A percentile compares a stretch with the other conserved stretches of the same genome.
phyloP scores from a whole-genome alignment of 371 early-diverging fungal species.

The Saksenaea vasiformis region DNA sequence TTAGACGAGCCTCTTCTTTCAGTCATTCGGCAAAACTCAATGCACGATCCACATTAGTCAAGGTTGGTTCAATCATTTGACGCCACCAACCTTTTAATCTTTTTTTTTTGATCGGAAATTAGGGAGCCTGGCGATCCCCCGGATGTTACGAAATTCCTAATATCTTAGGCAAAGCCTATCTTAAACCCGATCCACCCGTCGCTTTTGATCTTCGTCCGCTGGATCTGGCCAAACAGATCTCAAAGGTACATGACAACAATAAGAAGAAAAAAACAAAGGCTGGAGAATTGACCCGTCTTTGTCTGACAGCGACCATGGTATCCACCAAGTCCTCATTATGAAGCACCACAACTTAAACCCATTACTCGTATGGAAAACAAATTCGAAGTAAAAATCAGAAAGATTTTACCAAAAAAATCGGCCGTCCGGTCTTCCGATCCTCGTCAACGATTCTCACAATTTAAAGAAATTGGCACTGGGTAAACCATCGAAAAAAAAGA shows the following conservation, averaged over 20 bases:
- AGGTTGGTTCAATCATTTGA: constrained; percentile 8
- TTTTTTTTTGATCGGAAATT: constrained; percentile 4
- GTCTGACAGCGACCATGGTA: constrained; percentile 51
- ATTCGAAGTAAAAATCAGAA: constrained; percentile 41
- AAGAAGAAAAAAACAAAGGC: neutral
- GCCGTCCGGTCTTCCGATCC: constrained; percentile 36
- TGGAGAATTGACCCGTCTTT: neutral
- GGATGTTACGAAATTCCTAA: constrained; percentile 35
- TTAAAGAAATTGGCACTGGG: constrained; percentile 57
- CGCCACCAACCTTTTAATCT: constrained; percentile 7
- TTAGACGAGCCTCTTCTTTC: constrained; percentile 21
- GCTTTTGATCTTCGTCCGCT: constrained; percentile 35
- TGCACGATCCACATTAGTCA: constrained; percentile 12
- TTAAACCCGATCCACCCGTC: constrained; percentile 43
- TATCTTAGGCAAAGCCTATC: constrained; percentile 34
- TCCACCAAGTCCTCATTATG: constrained; percentile 44
- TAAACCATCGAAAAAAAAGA: constrained; percentile 16
- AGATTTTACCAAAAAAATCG: constrained; percentile 19
- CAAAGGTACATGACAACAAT: constrained; percentile 33
- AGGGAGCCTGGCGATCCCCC: constrained; percentile 34
- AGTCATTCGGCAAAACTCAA: constrained; percentile 28
- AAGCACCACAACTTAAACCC: constrained; percentile 36
- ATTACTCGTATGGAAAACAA: constrained; percentile 36
- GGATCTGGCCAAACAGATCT: constrained; percentile 34
- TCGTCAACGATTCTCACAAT: constrained; percentile 36